Conservation (phyloP, 1,139 yeast genomes). For the Geotrichum cucujoidarum region DNA sequence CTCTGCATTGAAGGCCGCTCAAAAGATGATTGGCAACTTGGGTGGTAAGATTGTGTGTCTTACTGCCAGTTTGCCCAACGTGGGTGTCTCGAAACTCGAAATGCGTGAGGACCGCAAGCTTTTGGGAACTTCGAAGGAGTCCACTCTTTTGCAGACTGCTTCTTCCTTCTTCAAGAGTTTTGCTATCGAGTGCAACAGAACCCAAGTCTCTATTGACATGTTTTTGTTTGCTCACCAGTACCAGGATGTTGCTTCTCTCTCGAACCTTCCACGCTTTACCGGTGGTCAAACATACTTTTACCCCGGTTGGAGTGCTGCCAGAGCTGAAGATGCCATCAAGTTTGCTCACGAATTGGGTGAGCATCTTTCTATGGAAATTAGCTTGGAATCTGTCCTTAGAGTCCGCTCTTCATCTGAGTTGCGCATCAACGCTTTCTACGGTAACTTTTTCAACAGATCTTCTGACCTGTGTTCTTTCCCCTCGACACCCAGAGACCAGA, state of each 20-base stretch:
- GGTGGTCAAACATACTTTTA: constrained; percentile 97
- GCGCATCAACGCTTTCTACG: constrained; percentile 78
- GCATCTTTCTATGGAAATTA: constrained; percentile 84
- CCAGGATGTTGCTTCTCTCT: constrained; percentile 90
- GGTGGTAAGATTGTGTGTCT: constrained; percentile 86
- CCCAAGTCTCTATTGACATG: constrained; percentile 87
- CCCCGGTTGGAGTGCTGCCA: constrained; percentile 88
- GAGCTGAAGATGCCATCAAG: constrained; percentile 78
- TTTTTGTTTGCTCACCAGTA: constrained; percentile 79
- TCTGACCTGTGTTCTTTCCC: constrained; percentile 97
- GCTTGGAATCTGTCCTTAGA: constrained; percentile 90
- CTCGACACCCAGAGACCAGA: constrained; percentile 93
- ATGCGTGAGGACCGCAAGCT: constrained; percentile 75
- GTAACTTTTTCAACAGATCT: constrained; percentile 93
- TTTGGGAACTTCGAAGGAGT: constrained; percentile 81
- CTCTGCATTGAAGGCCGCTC: constrained; percentile 86
- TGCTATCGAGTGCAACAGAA: constrained; percentile 92
- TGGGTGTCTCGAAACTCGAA: constrained; percentile 78
- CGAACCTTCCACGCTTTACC: constrained; percentile 86
- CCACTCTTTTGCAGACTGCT: constrained; percentile 71
- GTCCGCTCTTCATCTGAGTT: constrained; percentile 91
- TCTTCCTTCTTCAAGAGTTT: constrained; percentile 87
- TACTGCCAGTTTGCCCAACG: constrained; percentile 75
- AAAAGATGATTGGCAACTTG: constrained; percentile 64
- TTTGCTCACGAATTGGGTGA: constrained; percentile 83